Evolutionary conservation across 225 moss, liverwort and hornwort genomes (phyloP).

Genomic region (Rhytidiadelphus loreus): DNA sequence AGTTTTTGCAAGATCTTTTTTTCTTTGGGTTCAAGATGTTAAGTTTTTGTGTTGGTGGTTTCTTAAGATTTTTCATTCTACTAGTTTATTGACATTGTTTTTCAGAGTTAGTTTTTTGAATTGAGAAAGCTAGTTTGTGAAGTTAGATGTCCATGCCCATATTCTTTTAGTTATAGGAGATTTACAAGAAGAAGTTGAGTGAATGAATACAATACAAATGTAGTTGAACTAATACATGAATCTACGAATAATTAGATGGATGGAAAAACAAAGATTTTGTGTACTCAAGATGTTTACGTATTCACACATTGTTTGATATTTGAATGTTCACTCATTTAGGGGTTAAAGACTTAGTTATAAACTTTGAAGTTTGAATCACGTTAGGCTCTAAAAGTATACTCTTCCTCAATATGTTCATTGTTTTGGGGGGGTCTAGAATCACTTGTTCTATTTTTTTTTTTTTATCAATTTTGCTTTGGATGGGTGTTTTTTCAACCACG

Average conservation of each 20-base stretch:
- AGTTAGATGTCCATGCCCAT: rapidly evolving
- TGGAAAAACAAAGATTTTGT: not conserved
- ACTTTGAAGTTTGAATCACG: not conserved
- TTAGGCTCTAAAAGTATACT: not conserved
- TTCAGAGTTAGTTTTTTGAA: not conserved
- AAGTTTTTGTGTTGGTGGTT: not conserved
- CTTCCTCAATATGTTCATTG: rapidly evolving
- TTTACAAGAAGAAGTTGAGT: not conserved
- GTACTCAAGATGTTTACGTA: rapidly evolving
- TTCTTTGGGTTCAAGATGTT: not conserved
- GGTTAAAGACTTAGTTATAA: not conserved
- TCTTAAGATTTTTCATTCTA: not conserved
- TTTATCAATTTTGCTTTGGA: no score
- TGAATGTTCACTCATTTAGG: not conserved
- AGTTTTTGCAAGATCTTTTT: not conserved
- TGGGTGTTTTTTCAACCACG: no score
- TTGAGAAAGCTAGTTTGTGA: not conserved
- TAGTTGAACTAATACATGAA: no score
- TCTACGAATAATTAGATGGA: not conserved
- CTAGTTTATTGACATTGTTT: not conserved
- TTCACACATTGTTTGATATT: not conserved
- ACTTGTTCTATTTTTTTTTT: no score
- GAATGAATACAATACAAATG: not conserved
- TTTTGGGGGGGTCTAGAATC: no score
- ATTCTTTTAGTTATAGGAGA: not conserved